phyloP scores from a whole-genome alignment of 106 monocot genomes.

The Acorus calamus region DNA sequence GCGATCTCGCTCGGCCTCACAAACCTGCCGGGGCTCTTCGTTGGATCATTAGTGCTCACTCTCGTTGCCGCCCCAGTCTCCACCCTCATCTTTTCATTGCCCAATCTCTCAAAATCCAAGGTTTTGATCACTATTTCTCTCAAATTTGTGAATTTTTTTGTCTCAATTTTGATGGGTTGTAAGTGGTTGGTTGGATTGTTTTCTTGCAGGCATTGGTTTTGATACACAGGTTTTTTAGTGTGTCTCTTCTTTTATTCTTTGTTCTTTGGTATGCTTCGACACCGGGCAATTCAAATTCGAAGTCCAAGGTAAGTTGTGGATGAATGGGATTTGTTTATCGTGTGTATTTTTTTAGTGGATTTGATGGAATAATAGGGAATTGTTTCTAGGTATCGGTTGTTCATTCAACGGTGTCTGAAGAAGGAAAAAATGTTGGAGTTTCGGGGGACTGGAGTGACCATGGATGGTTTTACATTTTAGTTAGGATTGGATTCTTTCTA shows the following conservation, averaged over 20 bases:
- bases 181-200: not conserved
- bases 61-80: constrained; percentile 72
- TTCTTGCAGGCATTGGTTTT: constrained; percentile 76
- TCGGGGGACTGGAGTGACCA: constrained; percentile 47
- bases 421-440: constrained; percentile 13
- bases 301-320: constrained; percentile 29
- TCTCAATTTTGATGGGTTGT: not conserved
- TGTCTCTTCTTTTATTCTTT: constrained; percentile 79
- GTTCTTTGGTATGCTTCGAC: constrained; percentile 78
- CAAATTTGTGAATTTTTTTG: not conserved
- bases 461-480: constrained; percentile 74
- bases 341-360: not conserved
- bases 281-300: constrained; percentile 14
- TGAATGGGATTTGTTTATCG: not conserved
- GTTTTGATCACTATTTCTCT: constrained; percentile 13
- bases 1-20: constrained; percentile 73
- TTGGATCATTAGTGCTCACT: constrained; percentile 69
- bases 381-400: constrained; percentile 24
- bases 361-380: not conserved
- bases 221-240: constrained; percentile 87
- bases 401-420: constrained; percentile 13
- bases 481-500: constrained; percentile 70
- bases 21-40: constrained; percentile 68
- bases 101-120: constrained; percentile 63
- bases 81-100: constrained; percentile 69